These are phyloP conservation scores for Triangularia verruculosa DNA, from an alignment of 2,329 filamentous ascomycete species.

Conservation along the genomic window DNA sequence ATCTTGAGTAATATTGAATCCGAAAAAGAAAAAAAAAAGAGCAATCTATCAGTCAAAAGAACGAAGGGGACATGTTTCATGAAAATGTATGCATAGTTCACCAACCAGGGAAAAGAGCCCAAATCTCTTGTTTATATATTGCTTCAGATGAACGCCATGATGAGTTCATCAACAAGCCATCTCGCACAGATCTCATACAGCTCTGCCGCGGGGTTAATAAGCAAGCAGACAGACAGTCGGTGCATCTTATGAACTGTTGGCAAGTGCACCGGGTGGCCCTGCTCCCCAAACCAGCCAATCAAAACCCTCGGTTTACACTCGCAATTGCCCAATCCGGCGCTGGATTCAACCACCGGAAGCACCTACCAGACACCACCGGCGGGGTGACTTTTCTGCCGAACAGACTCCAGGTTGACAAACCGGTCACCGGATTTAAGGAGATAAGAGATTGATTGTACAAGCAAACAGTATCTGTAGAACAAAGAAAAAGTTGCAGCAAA, in stretches of 20 bases:
- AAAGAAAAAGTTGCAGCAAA: too few species aligned
- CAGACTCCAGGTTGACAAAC: neutral
- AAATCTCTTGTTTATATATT: neutral
- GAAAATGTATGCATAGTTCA: too few species aligned
- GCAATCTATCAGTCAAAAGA: too few species aligned
- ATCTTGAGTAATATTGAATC: too few species aligned
- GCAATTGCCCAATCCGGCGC: neutral
- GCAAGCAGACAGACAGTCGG: too few species aligned
- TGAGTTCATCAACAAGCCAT: constrained; percentile 8
- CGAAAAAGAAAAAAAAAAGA: too few species aligned
- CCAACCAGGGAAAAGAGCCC: neutral
- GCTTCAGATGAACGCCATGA: constrained; percentile 12
- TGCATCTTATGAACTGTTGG: too few species aligned
- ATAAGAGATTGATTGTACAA: neutral
- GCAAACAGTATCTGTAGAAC: neutral
- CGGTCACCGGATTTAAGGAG: neutral
- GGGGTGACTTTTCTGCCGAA: neutral
- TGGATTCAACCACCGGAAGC: neutral
- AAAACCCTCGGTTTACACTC: neutral
- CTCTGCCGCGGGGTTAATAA: neutral
- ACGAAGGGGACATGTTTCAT: too few species aligned
- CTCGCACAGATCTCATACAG: neutral
- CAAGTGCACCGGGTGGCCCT: too few species aligned
- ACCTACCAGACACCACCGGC: neutral
- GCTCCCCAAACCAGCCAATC: constrained; percentile 1